Percentiles rank a stretch among this genome's conserved stretches.
Conservation (phyloP, 2,329 filamentous ascomycete species). For the Neophaeococcomyces aloes region DNA sequence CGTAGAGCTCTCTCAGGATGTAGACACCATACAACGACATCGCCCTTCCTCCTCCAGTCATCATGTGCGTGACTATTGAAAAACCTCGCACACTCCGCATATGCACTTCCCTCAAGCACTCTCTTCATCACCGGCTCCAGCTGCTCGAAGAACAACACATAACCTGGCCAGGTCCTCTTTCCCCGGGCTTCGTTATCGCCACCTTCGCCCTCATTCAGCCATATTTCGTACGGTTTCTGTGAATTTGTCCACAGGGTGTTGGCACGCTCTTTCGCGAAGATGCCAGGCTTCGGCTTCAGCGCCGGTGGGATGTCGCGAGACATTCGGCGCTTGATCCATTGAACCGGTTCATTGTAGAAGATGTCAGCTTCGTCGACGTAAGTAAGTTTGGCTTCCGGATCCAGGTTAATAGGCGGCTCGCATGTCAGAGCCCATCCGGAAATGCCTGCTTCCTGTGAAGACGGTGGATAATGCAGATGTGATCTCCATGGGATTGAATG, state of each 20-base stretch:
- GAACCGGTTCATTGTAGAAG: slow-evolving; percentile 61
- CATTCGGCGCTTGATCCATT: slow-evolving; percentile 50
- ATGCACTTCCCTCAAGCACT: slow-evolving; percentile 37
- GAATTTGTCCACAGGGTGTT: slow-evolving; percentile 22
- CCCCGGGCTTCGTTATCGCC: slow-evolving; percentile 1
- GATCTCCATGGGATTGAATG: slow-evolving; percentile 94
- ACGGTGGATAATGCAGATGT: slow-evolving; percentile 60
- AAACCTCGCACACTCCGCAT: slow-evolving; percentile 48
- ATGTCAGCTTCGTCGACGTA: slow-evolving; percentile 87
- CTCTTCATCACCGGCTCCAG: slow-evolving; percentile 41
- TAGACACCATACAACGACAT: slow-evolving; percentile 52
- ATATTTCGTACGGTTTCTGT: slow-evolving; percentile 27
- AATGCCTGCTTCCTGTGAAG: slow-evolving; percentile 35
- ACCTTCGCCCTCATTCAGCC: slow-evolving; percentile 14
- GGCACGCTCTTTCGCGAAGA: slow-evolving; percentile 1
- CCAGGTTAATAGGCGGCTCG: slow-evolving; percentile 70
- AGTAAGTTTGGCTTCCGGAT: slow-evolving; percentile 45
- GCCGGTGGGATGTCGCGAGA: slow-evolving; percentile 19
- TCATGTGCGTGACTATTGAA: slow-evolving; percentile 56
- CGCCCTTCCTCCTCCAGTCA: slow-evolving; percentile 50
- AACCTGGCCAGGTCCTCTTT: slow-evolving; percentile 35
- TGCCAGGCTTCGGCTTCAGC: slow-evolving; percentile 6
- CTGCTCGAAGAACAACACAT: slow-evolving; percentile 46
- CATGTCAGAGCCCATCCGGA: slow-evolving; percentile 78
- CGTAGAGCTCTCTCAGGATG: too few species aligned